Conservation (phyloP, 1,284 basidiomycete genomes). For the Tilletia indica region DNA sequence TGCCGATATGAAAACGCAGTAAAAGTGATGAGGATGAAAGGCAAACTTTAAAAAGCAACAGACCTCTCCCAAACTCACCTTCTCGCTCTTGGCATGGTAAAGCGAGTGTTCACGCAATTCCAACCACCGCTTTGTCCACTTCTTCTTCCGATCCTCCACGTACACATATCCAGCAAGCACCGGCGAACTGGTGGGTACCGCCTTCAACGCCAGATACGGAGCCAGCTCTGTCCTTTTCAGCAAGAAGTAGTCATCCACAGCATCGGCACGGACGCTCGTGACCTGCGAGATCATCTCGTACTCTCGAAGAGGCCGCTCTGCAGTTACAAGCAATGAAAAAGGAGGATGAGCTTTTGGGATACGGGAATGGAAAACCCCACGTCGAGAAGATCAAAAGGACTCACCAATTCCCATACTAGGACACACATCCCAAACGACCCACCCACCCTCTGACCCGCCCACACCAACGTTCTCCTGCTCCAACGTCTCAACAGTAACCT, state of each 20-base stretch:
- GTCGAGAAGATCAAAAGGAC: neutral
- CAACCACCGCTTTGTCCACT: constrained; percentile 53
- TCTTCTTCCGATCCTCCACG: constrained; percentile 44
- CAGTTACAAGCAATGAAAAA: neutral
- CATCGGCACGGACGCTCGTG: constrained; percentile 33
- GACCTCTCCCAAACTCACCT: constrained; percentile 23
- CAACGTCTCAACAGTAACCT: constrained; percentile 37
- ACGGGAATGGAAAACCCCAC: neutral
- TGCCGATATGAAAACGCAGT: neutral
- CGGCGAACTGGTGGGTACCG: constrained; percentile 41
- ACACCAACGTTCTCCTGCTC: constrained; percentile 36
- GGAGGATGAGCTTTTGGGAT: neutral
- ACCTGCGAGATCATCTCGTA: constrained; percentile 51
- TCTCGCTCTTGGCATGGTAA: constrained; percentile 51
- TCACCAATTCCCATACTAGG: constrained; percentile 38
- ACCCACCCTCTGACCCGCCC: constrained; percentile 41
- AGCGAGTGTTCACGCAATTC: constrained; percentile 52
- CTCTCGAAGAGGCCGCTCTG: constrained; percentile 51
- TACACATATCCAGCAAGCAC: constrained; percentile 49
- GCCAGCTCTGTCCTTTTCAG: constrained; percentile 48
- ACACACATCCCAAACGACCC: constrained; percentile 50
- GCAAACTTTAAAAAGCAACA: neutral
- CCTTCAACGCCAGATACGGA: constrained; percentile 37
- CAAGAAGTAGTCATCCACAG: constrained; percentile 40
- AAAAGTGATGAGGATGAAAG: neutral